Percentiles rank a stretch among this genome's conserved stretches.
These are phyloP conservation scores for Mucor racemosus DNA, from an alignment of 371 early-diverging fungal genomes.

Conservation along the genomic window DNA sequence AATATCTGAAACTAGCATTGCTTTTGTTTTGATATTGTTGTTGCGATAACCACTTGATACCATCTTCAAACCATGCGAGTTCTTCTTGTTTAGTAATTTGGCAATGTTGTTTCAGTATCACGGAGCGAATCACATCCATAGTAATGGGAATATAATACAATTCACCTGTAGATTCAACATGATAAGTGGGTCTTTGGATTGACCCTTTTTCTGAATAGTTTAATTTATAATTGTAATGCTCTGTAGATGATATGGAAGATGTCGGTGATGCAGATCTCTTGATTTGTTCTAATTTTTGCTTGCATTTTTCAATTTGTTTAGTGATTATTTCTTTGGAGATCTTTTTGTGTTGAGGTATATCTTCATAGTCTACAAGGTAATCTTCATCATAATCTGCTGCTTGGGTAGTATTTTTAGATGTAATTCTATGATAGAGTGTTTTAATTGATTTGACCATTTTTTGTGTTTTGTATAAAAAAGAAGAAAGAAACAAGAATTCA, in stretches of 20 bases:
- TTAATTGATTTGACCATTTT: conserved; percentile 4
- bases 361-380: conserved; percentile 21
- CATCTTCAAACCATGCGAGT: conserved; percentile 30
- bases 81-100: conserved; percentile 21
- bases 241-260: background rate
- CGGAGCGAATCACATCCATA: conserved; percentile 22
- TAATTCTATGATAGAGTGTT: background rate
- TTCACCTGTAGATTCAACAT: conserved; percentile 9
- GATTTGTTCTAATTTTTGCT: conserved; percentile 1
- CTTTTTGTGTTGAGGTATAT: conserved; percentile 1
- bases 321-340: conserved; percentile 14
- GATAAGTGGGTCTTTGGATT: conserved; percentile 18
- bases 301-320: conserved; percentile 15
- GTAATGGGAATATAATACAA: conserved; percentile 14
- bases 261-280: background rate
- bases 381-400: conserved; percentile 10
- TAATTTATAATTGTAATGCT: conserved; percentile 13
- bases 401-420: background rate
- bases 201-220: conserved; percentile 21
- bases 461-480: background rate
- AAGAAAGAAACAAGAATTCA: conserved; percentile 7
- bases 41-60: conserved; percentile 27
- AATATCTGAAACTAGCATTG: conserved; percentile 10
- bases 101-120: conserved; percentile 28
- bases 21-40: conserved; percentile 23